Base-by-base conservation (phyloP, 192 early-diverging fungal species). In the Cladochytrium replicatum region DNA sequence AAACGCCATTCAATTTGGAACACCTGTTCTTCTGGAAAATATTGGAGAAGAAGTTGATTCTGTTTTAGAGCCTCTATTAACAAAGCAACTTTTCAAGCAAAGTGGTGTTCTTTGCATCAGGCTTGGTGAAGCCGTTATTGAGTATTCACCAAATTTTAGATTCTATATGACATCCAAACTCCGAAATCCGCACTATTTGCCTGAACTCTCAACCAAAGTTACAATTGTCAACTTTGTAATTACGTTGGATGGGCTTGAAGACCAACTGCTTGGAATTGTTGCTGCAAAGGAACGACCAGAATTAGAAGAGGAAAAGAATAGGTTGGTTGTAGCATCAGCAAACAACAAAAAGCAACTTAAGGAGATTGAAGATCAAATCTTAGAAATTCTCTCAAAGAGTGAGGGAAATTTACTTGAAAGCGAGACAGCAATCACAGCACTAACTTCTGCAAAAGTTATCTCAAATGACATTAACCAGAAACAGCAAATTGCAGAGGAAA, bases 181-280 rank as follows among this genome's bases (percentile, higher is more conserved):
- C 6, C 50, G 76, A 39, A 78, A 78, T 43, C 76, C 76, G 17
- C 76, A 78, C 55, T 78, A 76, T 45, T 50, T 78, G 22, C 76
- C 76, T n/a, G 76, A 78, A 58, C 48, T 80, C 2, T 78, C 75
- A 2, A 78, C 76, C 26, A 78, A 78, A 57, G 76, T 78, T 15
- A 78, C 76, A 1, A 69, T 75, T 32, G 71, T 78, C 30, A 78
- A 78, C 47, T 78, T 78, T 43, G 78, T 78, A 75, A 78, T 78
- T 48, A 78, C 76, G 2, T 70, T 68, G 15, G 76, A 78, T 48
- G 76, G 76, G 47, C 55, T 78, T 9, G 76, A 78, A 45, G 76
- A 78, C 47, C 76, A 78, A 45, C 57, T 78, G 29, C 43, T 78
- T 15, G 76, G 76, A 26, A 78, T 78, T 54, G 76, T 78, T 21